These are phyloP conservation scores for Magnusiomyces fungicola DNA, from an alignment of 1,139 yeast species.

Conservation along the genomic window DNA sequence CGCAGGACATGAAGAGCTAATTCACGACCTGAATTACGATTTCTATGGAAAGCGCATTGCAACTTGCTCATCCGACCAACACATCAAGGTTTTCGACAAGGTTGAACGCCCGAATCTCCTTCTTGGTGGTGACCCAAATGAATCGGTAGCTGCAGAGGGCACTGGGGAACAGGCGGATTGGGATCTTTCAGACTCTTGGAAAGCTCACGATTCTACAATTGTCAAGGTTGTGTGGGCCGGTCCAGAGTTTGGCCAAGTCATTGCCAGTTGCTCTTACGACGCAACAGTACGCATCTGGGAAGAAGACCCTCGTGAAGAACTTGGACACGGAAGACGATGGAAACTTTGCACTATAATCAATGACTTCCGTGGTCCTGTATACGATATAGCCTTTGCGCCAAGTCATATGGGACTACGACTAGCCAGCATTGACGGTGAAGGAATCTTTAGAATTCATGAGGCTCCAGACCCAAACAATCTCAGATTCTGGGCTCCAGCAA, in stretches of 20 bases:
- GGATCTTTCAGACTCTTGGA: slow-evolving; percentile 83
- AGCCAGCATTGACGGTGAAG: slow-evolving; percentile 89
- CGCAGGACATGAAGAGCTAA: slow-evolving; percentile 85
- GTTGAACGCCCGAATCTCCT: slow-evolving; percentile 36
- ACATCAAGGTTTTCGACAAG: slow-evolving; percentile 75
- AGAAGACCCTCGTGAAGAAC: slow-evolving; percentile 73
- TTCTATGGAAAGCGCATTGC: slow-evolving; percentile 87
- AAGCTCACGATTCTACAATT: slow-evolving; percentile 87
- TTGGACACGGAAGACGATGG: slow-evolving; percentile 80
- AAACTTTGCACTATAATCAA: slow-evolving; percentile 62
- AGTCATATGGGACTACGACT: slow-evolving; percentile 72
- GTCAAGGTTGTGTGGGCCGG: slow-evolving; percentile 86
- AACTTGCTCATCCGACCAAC: slow-evolving; percentile 89
- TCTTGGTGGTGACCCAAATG: not conserved
- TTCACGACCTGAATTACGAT: slow-evolving; percentile 79
- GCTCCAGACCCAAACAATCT: slow-evolving; percentile 83
- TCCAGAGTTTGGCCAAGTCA: slow-evolving; percentile 82
- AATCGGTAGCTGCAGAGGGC: not conserved
- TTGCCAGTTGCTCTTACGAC: slow-evolving; percentile 87
- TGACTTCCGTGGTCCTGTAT: slow-evolving; percentile 83
- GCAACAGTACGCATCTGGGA: slow-evolving; percentile 87
- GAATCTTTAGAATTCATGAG: slow-evolving; percentile 78
- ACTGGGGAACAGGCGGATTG: slow-evolving; percentile 40
- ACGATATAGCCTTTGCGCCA: slow-evolving; percentile 87
- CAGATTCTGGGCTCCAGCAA: slow-evolving; percentile 69